Evolutionary conservation across 208 protist genomes (phyloP).

Genomic region (Naegleria lovaniensis): DNA sequence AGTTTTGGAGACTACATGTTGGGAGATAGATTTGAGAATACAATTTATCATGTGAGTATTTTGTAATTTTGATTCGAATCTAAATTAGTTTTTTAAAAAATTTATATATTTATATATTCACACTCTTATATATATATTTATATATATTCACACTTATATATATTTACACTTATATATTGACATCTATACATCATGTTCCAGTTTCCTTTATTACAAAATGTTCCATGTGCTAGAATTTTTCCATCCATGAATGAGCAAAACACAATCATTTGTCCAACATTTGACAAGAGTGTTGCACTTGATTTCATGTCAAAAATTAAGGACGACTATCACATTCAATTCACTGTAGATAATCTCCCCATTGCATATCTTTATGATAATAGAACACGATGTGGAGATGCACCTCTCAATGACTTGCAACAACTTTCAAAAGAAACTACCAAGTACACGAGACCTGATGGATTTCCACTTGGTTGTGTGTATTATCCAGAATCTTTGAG

Average conservation of each 20-base stretch:
- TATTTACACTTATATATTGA: no score
- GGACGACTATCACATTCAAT: background rate
- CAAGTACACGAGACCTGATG: background rate
- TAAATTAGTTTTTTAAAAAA: no score
- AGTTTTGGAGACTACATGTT: slow-evolving; percentile 85
- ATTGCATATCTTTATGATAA: background rate
- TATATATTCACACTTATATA: no score
- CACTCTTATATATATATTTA: no score
- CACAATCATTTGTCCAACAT: no score
- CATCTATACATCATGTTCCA: no score
- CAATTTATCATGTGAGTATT: slow-evolving; percentile 54
- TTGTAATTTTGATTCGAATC: no score
- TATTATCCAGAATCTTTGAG: no score
- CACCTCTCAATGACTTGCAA: background rate
- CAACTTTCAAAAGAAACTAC: background rate
- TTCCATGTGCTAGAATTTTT: no score
- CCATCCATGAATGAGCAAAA: no score
- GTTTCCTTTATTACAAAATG: no score
- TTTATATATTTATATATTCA: no score
- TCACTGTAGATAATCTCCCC: background rate
- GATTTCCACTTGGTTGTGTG: slow-evolving; percentile 12
- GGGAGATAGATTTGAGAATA: slow-evolving; percentile 83
- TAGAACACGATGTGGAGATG: background rate
- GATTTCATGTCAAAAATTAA: background rate
- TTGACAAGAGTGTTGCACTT: background rate